Base-by-base conservation (phyloP, 371 early-diverging fungal genomes). In the Smittium mucronatum region DNA sequence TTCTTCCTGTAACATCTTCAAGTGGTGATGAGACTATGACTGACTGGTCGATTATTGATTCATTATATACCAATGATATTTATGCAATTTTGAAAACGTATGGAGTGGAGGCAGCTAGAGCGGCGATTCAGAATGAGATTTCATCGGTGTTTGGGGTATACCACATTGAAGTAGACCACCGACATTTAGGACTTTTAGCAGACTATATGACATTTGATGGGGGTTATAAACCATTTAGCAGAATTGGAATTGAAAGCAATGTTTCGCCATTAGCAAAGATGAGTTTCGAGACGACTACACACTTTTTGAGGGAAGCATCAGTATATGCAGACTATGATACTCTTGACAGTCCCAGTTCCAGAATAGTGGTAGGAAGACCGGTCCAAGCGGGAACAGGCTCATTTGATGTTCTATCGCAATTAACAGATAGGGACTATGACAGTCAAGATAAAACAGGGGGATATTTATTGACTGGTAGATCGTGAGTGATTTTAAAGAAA, bases 131-230 rank as follows among this genome's bases (percentile, higher is more conserved):
- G 75, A 87, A 90, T 73, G 99, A 99, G 85, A 88, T 99, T 67
- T 87, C 86, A 31, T 83, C 85, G 58, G 99, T 99, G 34, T 99
- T 99, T 80, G 93, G 86, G 61, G 97, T 92, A 0, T 99, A 99
- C 78, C 95, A 98, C 73, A 99, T 99, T 74, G 84, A 79, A 69
- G 95, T 99, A 64, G 94, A 99, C 81, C 82, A 83, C 47, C 90
- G 99, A 35, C 99, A 99, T 80, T 84, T 99, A 78, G 86, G 91
- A 2, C 75, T 99, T 64, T 94, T 99, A 78, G 97, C 98, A 57
- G 99, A 99, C 76, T 99, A 97, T 81, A 99, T 99, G 99, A 98
- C 99, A 5, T 47, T 47, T 75, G 96, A 95, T 80, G 99, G 99
- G 70, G 95, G 92, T 2, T 97, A 92, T 84, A 95, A 94, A 75